Evolutionary conservation across 1,284 basidiomycete genomes (phyloP).

Genomic region (Pholiota adiposa): DNA sequence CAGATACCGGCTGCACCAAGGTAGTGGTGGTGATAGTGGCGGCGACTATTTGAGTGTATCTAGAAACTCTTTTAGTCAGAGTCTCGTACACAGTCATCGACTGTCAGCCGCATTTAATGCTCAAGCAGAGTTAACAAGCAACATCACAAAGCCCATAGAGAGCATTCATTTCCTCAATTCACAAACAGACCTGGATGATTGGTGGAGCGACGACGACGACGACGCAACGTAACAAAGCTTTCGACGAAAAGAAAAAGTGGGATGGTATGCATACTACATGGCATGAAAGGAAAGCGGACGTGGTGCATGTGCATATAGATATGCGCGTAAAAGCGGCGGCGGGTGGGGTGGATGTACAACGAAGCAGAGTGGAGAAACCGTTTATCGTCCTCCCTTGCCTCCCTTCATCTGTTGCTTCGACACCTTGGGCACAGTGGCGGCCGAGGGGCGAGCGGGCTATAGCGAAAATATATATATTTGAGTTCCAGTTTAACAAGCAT

Average conservation of each 20-base stretch:
- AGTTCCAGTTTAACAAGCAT: too few species aligned
- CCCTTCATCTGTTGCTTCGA: slow-evolving; percentile 98
- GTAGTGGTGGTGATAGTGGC: too few species aligned
- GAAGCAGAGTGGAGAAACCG: slow-evolving; percentile 1
- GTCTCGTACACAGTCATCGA: too few species aligned
- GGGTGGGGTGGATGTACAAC: background rate
- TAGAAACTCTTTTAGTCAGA: too few species aligned
- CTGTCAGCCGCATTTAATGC: too few species aligned
- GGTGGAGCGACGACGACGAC: too few species aligned
- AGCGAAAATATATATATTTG: slow-evolving; percentile 11
- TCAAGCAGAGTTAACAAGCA: too few species aligned
- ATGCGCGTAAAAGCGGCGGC: background rate
- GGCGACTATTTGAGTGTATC: too few species aligned
- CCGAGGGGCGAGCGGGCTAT: slow-evolving; percentile 58
- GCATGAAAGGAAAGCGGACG: slow-evolving; percentile 8
- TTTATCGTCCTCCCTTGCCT: slow-evolving; percentile 60
- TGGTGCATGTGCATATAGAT: slow-evolving; percentile 7
- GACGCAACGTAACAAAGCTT: slow-evolving; percentile 4
- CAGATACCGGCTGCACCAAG: too few species aligned
- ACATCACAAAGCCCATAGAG: too few species aligned
- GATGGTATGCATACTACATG: slow-evolving; percentile 18
- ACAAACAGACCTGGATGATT: too few species aligned
- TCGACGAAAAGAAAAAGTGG: background rate
- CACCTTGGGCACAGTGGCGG: slow-evolving; percentile 76
- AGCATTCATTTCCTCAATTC: too few species aligned